Evolutionary conservation across 192 early-diverging fungal species (phyloP).

Genomic region (Coemansia sp.): DNA sequence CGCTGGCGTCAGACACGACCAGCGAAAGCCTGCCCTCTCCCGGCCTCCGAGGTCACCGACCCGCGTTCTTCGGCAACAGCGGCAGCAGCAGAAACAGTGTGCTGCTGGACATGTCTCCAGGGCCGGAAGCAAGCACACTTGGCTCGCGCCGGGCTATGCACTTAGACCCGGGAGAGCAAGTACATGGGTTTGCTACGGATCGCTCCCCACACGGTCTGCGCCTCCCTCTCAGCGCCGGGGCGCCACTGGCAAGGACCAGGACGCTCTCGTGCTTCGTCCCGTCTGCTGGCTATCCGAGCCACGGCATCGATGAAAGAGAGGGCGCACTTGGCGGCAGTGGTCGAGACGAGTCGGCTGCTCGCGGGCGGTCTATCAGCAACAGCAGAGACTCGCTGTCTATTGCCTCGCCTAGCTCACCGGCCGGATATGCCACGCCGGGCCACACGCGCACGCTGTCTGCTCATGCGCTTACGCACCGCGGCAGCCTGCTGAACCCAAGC

Average conservation of each 20-base stretch:
- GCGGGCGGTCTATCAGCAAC: background rate
- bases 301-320: background rate
- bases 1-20: background rate
- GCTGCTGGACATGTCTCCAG: background rate
- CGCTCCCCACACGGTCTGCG: background rate
- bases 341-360: background rate
- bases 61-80: background rate
- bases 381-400: background rate
- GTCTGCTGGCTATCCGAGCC: background rate
- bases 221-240: background rate
- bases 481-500: slow-evolving; percentile 33
- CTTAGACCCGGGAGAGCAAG: background rate
- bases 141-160: background rate
- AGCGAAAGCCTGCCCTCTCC: background rate
- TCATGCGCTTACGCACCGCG: slow-evolving; percentile 14
- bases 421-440: background rate
- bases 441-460: background rate
- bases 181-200: background rate
- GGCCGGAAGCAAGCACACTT: background rate
- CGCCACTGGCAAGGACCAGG: slow-evolving; percentile 1
- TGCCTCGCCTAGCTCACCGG: background rate
- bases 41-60: background rate
- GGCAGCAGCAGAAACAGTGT: background rate
- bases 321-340: background rate
- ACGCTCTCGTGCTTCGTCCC: slow-evolving; percentile 1